Conservation (phyloP, 176 grass and related monocot species). For the Cenchrus americanus region DNA sequence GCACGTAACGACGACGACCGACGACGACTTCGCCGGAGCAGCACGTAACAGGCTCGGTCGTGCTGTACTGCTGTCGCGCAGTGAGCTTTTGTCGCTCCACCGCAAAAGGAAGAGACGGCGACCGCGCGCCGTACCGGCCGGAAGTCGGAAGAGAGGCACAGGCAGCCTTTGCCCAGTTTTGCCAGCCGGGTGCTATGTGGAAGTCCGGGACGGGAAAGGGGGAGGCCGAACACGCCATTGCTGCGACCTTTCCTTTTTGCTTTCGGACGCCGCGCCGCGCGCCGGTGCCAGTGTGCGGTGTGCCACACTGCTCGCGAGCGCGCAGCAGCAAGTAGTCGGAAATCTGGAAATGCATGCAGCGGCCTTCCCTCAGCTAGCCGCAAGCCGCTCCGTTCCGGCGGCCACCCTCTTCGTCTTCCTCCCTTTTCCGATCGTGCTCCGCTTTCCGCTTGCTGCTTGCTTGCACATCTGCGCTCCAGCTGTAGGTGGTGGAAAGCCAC, state of each 20-base stretch:
- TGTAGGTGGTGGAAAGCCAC: neutral
- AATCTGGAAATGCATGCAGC: conserved; percentile 1
- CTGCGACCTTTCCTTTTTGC: neutral
- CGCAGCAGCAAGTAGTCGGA: neutral
- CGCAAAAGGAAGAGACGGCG: conserved; percentile 27
- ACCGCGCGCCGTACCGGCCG: neutral
- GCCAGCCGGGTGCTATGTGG: neutral
- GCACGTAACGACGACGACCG: neutral
- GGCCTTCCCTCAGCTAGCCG: conserved; percentile 6
- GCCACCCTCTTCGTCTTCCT: neutral
- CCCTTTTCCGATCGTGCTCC: neutral
- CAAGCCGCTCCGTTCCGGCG: neutral
- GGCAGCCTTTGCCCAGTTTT: neutral
- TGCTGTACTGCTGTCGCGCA: neutral
- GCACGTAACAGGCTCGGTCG: neutral
- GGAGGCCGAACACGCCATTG: neutral
- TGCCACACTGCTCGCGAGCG: neutral
- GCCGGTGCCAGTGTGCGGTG: too few species aligned
- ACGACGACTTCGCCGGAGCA: neutral
- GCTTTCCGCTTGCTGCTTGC: neutral
- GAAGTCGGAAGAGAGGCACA: too few species aligned
- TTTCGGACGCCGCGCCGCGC: neutral
- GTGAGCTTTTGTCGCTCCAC: neutral
- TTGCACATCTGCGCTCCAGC: neutral
- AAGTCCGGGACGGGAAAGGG: conserved; percentile 18